Percentiles rank a stretch among this genome's conserved stretches.
Evolutionary conservation across 2,329 filamentous ascomycete genomes (phyloP).

Genomic region (Penicillium digitatum): DNA sequence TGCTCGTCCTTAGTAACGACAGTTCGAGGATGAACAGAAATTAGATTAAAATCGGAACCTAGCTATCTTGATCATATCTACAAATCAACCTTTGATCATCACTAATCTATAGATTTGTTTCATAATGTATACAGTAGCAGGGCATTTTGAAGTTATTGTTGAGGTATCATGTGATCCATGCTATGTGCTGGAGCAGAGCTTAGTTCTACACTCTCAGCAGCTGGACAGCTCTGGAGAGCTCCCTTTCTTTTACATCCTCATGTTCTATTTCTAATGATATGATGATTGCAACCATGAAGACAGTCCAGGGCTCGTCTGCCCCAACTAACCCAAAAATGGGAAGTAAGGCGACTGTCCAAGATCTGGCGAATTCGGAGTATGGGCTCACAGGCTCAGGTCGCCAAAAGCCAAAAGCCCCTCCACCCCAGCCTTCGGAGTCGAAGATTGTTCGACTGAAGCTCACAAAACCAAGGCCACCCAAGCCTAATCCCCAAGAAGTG

Average conservation of each 20-base stretch:
- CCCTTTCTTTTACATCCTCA: background rate
- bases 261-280: background rate
- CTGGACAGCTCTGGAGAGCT: background rate
- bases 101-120: too few species aligned
- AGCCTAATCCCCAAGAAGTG: slow-evolving; percentile 17
- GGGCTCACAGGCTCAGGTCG: background rate
- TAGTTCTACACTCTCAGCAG: background rate
- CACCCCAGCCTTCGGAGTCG: background rate
- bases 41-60: background rate
- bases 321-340: background rate
- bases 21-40: background rate
- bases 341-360: background rate
- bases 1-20: background rate
- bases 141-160: background rate
- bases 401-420: background rate
- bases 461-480: slow-evolving; percentile 19
- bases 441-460: slow-evolving; percentile 14
- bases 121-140: background rate
- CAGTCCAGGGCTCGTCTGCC: background rate
- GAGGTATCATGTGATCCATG: slow-evolving; percentile 1
- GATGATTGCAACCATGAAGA: background rate
- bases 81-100: background rate
- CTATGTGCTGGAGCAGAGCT: background rate
- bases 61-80: background rate
- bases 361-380: background rate